A percentile compares a stretch with the other conserved stretches of the same genome.
These are phyloP conservation scores for Suillus spraguei DNA, from an alignment of 768 basidiomycete species.

Conservation along the genomic window DNA sequence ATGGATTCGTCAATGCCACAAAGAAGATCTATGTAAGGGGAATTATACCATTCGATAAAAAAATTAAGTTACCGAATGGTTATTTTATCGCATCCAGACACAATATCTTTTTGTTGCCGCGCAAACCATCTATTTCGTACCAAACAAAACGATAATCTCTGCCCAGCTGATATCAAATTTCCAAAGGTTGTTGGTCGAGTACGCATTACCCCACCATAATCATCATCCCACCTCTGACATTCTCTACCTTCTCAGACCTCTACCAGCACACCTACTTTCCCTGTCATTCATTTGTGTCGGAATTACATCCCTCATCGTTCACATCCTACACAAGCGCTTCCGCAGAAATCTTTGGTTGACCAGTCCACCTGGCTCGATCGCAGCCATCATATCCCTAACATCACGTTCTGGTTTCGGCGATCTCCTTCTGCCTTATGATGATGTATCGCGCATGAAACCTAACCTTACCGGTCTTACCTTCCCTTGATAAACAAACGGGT, in stretches of 20 bases:
- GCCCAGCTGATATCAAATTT: slow-evolving; percentile 43
- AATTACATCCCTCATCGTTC: slow-evolving; percentile 48
- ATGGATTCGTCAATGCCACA: slow-evolving; percentile 58
- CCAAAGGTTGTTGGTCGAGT: slow-evolving; percentile 64
- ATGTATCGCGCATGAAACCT: no score
- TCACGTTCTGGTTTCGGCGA: no score
- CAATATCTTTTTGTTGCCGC: slow-evolving; percentile 61
- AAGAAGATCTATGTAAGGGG: slow-evolving; percentile 34
- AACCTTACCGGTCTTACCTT: no score
- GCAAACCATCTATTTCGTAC: slow-evolving; percentile 60
- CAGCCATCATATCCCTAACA: no score
- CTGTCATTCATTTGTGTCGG: slow-evolving; percentile 50
- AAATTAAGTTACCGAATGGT: not conserved
- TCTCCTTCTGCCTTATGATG: no score
- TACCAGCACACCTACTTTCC: slow-evolving; percentile 58
- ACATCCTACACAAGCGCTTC: slow-evolving; percentile 47
- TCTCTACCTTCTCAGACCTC: slow-evolving; percentile 38
- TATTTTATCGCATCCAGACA: slow-evolving; percentile 39
- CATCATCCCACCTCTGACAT: slow-evolving; percentile 2
- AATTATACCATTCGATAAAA: not conserved
- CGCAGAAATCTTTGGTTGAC: slow-evolving; percentile 54
- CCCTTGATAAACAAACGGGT: no score
- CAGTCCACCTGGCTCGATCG: slow-evolving; percentile 23
- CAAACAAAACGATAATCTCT: slow-evolving; percentile 37
- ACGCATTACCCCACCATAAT: slow-evolving; percentile 24